Evolutionary conservation across 805 yeast genomes (phyloP), one percentile per base, ranked within the genome.

Genomic region (Suhomyces faveliae): DNA sequence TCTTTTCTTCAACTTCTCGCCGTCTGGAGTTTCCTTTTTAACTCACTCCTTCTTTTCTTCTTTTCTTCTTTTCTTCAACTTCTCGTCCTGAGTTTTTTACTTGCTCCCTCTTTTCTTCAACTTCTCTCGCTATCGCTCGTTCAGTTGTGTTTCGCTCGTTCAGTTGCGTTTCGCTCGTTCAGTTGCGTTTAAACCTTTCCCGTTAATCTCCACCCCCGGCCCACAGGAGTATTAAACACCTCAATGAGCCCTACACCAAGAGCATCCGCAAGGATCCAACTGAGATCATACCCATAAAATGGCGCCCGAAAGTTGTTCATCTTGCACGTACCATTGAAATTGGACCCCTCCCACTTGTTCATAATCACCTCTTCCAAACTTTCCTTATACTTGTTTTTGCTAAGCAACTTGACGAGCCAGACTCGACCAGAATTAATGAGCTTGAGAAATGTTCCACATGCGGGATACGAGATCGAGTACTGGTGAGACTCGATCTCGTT

Each of bases 201-300:
- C 7, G 84, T 73, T 41, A 79, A 63, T 56, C 74, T 71, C 85
- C 85, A 79, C 2, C 85, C 83, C 41, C 81, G 61, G 0, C 83
- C 83, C 1, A 75, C 78, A 1, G 79, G 79, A 0, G 85, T 77
- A 40, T 71, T 70, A 55, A 78, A 78, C 7, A 76, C 77, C 53
- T 80, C 85, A 2, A 77, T 59, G 1, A 70, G 56, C 0, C 85
- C 86, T 20, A 73, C 62, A 0, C 85, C 86, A 44, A 73, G 63
- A 43, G 80, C 69, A 45, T 74, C 76, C 13, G 82, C 79, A 11
- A 81, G 53, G 1, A 73, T 58, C 82, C 84, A 81, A 25, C 67
- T 55, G 35, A 80, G 56, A 49, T 74, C 77, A 35, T 76, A 59
- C 0, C 84, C 85, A 46, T 77, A 74, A 49, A 76, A 77, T 12